Conservation (phyloP, 139 green algal species). For the Tetraselmis chui region DNA sequence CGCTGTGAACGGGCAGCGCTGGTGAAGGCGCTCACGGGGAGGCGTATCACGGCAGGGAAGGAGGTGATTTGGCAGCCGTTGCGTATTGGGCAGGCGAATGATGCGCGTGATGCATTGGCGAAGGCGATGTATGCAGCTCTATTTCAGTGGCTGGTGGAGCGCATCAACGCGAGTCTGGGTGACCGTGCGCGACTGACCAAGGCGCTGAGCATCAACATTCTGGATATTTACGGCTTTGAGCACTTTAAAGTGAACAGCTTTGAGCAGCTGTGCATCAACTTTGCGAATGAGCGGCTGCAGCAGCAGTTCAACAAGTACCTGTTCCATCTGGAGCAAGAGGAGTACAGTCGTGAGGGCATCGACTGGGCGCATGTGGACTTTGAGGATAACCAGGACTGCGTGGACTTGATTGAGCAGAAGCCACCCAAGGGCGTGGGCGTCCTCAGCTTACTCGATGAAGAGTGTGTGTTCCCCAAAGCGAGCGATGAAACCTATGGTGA, state of each 20-base stretch:
- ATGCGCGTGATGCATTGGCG: constrained; percentile 68
- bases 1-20: constrained; percentile 12
- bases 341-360: constrained; percentile 92
- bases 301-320: constrained; percentile 94
- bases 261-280: constrained; percentile 99
- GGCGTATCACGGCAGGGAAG: constrained; percentile 14
- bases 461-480: constrained; percentile 73
- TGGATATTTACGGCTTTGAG: constrained; percentile 96
- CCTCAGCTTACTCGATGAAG: constrained; percentile 86
- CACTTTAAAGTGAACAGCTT: constrained; percentile 74
- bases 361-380: constrained; percentile 98
- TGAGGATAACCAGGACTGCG: constrained; percentile 93
- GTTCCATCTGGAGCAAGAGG: constrained; percentile 88
- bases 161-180: constrained; percentile 56
- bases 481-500: constrained; percentile 54
- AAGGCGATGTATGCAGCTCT: constrained; percentile 78
- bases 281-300: constrained; percentile 96
- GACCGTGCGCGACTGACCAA: constrained; percentile 18
- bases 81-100: constrained; percentile 45
- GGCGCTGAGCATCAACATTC: constrained; percentile 53
- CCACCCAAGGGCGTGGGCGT: constrained; percentile 64
- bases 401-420: constrained; percentile 82
- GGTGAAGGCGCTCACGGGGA: constrained; percentile 5
- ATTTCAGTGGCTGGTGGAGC: constrained; percentile 64
- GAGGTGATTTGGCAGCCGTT: constrained; percentile 70